Conservation (phyloP, 176 grass and related monocot genomes). For the Alloteropsis semialata region DNA sequence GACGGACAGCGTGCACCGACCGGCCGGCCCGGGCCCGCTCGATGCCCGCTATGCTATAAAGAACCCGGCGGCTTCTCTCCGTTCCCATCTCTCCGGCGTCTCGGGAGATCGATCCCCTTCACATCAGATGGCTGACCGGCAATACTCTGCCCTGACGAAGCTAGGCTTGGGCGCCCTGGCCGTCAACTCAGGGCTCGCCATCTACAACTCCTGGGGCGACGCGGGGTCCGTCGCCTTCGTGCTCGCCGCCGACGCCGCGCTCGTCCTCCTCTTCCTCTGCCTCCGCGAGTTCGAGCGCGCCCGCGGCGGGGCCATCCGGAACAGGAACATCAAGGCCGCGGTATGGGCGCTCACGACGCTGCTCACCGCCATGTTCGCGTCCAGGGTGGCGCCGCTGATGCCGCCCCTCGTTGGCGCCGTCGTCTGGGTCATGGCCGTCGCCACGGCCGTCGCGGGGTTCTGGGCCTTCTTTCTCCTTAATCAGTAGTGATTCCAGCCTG, state of each 20-base stretch:
- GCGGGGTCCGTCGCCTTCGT: constrained; percentile 1
- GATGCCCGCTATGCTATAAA: no score
- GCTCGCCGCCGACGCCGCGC: not conserved
- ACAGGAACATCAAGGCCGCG: not conserved
- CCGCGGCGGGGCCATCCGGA: no score
- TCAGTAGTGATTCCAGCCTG: no score
- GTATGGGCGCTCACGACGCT: not conserved
- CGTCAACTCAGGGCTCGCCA: not conserved
- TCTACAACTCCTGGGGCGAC: constrained; percentile 19
- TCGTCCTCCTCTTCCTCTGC: not conserved
- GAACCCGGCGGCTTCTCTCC: no score
- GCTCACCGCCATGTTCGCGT: not conserved
- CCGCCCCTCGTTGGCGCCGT: not conserved
- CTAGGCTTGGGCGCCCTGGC: not conserved
- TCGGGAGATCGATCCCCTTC: no score
- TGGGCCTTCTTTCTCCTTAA: not conserved
- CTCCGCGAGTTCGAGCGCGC: not conserved
- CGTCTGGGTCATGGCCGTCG: not conserved
- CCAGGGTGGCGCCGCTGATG: constrained; percentile 5
- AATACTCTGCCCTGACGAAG: not conserved
- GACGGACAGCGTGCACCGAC: no score
- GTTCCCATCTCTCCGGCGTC: no score
- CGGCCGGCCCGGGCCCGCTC: no score
- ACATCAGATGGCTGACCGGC: not conserved
- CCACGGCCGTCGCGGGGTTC: not conserved